Evolutionary conservation across 768 basidiomycete species (phyloP), one percentile per base, ranked within the genome.

Genomic region (Leccinum obscurum): DNA sequence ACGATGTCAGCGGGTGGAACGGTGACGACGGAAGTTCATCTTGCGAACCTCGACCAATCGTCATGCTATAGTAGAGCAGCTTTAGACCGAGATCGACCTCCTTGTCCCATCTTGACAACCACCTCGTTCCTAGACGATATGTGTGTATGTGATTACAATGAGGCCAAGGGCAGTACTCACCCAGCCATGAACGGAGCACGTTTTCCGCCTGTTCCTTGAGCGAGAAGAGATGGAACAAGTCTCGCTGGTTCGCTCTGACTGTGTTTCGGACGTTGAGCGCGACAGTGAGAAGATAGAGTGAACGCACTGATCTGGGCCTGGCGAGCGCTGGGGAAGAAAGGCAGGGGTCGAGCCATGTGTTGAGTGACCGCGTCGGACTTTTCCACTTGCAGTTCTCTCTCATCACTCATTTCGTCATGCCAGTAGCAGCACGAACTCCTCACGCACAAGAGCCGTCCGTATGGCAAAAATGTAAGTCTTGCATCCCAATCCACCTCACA

Each of bases 271-370:
- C 2, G 65, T 58, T 64, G 63, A 46, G 59, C 53, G 32, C 57
- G 14, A 10, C 49, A 22, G 8, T 49, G 6, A 4, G 52, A 58
- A 20, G 56, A 15, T 24, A 49, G 6, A 17, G 30, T 49, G 28
- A n/a, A 79, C 91, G 54, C 64, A 93, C 92, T 89, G 62, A 92
- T 93, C 75, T 93, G 92, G 39, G 92, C 91, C 67, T 94, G 93
- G 66, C 87, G 88, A 53, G 93, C 91, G 3, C 66, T 75, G 60
- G 92, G 92, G 69, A 93, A 90, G 6, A 81, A 76, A 15, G 79
- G 80, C 57, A 70, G 64, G 72, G 68, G 64, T 49, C 46, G 65
- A 57, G 65, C 52, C 65, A 66, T 63, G 61, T 1, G 28, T 28
- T 28, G 28, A 28, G 28, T 28, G 28, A 28, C 28, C 6, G 39